A percentile compares a stretch with the other conserved stretches of the same genome.
Evolutionary conservation across 2,329 filamentous ascomycete genomes (phyloP).

Genomic region (Penicillium thymicola): DNA sequence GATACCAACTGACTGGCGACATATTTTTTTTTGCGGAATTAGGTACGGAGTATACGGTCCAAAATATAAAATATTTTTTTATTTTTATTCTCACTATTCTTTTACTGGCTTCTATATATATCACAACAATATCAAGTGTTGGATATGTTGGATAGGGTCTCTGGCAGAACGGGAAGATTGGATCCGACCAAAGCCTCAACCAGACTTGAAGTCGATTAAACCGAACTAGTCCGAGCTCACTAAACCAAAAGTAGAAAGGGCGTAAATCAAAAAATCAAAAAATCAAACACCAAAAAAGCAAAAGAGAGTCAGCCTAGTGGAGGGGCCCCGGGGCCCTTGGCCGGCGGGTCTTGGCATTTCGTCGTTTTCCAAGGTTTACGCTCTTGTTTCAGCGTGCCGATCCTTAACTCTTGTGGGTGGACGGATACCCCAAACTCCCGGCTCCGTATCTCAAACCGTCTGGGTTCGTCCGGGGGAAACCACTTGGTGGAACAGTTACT

Average conservation of each 20-base stretch:
- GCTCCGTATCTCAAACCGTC: not conserved
- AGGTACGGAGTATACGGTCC: not conserved
- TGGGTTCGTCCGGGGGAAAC: conserved; percentile 3
- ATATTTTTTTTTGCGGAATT: not conserved
- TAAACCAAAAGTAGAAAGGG: not conserved
- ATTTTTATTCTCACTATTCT: too few species aligned
- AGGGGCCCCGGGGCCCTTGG: not conserved
- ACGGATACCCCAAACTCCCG: not conserved
- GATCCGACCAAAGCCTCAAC: not conserved
- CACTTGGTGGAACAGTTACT: not conserved
- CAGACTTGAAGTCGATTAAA: not conserved
- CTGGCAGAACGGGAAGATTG: not conserved
- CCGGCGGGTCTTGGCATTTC: conserved; percentile 5
- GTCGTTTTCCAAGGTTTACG: not conserved
- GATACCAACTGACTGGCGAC: not conserved
- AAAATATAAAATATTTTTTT: too few species aligned
- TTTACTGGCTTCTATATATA: too few species aligned
- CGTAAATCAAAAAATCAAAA: not conserved
- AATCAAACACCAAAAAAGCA: not conserved
- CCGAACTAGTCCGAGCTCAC: not conserved
- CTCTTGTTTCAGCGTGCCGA: conserved; percentile 18
- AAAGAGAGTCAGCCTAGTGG: conserved; percentile 19
- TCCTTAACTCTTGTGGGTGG: not conserved
- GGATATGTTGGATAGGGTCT: not conserved
- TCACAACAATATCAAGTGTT: too few species aligned